Evolutionary conservation across 2,329 filamentous ascomycete genomes (phyloP), one percentile per base, ranked within the genome.

Genomic region (Emergomyces orientalis): DNA sequence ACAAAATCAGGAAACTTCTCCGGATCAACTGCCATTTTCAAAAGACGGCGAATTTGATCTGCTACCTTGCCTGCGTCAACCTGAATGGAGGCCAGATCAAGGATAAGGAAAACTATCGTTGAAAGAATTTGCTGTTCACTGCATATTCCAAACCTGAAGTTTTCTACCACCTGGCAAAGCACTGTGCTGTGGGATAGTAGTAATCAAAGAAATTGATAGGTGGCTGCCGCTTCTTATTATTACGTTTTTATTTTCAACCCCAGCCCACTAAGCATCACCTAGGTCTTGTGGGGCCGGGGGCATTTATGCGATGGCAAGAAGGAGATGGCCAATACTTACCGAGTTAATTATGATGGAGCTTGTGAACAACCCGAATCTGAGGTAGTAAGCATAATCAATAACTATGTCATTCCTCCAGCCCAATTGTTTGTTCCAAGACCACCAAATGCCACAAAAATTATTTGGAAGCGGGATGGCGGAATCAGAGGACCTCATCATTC

Each of bases 1-100:
- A 62, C 61, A n/a, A 67, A 7, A 14, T 66, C 66, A n/a, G 64
- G 25, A 32, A 63, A 13, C 27, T 63, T 66, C 34, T 66, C 27
- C 25, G 32, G 47, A 17, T 32, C 25, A 34, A 32, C 49, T 22
- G 34, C 34, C 54, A 57, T 57, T 8, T 57, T 41, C 54, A 57
- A 25, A 17, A 11, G 34, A 41, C 34, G n/a, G 9, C 32, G 2
- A n/a, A 7, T 2, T 27, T 14, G 17, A 39, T 57, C n/a, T 41
- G 9, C 14, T 39, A 17, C 11, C 34, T 39, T 14, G 52, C 30
- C 32, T n/a, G 14, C 19, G 3, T 39, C 30, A 37, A 39, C 52
- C 25, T 39, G 9, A 17, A 41, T 1, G 6, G n/a, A 57, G 13
- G 30, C 19, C 30, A 22, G 19, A 6, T 9, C 19, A 37, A 55